These are phyloP conservation scores for Aureobasidium sp. DNA, from an alignment of 2,329 filamentous ascomycete species.

Conservation along the genomic window DNA sequence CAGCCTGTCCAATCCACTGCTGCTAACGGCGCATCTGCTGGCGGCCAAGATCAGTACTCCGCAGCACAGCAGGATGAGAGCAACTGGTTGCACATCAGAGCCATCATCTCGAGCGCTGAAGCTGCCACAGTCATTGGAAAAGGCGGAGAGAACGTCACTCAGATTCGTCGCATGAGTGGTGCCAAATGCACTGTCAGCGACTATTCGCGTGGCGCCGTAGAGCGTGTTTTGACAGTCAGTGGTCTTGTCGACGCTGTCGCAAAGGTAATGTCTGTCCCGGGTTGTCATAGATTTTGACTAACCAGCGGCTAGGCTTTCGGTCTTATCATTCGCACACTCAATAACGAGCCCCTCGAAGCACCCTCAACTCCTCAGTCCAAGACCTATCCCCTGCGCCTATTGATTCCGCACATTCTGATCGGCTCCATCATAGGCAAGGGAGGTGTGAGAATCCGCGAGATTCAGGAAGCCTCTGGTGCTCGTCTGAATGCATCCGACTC, in stretches of 20 bases:
- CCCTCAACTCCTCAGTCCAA: constrained; percentile 90
- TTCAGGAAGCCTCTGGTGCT: constrained; percentile 94
- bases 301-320: constrained; percentile 67
- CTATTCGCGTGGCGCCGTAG: constrained; percentile 92
- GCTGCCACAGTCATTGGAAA: constrained; percentile 98
- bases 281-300: constrained; percentile 19
- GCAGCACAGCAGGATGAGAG: constrained; percentile 69
- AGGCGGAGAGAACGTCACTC: constrained; percentile 95
- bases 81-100: constrained; percentile 92
- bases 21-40: constrained; percentile 44
- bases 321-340: constrained; percentile 93
- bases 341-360: constrained; percentile 86
- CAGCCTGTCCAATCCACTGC: constrained; percentile 53
- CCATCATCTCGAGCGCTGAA: constrained; percentile 94
- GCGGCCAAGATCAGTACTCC: constrained; percentile 30
- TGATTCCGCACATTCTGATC: constrained; percentile 94
- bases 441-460: constrained; percentile 91
- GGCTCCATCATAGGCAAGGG: constrained; percentile 98
- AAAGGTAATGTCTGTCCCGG: constrained; percentile 55
- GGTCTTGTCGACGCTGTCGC: constrained; percentile 93
- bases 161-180: constrained; percentile 88
- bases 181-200: constrained; percentile 99
- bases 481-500: constrained; percentile 94
- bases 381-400: constrained; percentile 89
- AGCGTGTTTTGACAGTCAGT: constrained; percentile 95